Base-by-base conservation (phyloP, 2,329 filamentous ascomycete genomes). In the Claviceps sp. region DNA sequence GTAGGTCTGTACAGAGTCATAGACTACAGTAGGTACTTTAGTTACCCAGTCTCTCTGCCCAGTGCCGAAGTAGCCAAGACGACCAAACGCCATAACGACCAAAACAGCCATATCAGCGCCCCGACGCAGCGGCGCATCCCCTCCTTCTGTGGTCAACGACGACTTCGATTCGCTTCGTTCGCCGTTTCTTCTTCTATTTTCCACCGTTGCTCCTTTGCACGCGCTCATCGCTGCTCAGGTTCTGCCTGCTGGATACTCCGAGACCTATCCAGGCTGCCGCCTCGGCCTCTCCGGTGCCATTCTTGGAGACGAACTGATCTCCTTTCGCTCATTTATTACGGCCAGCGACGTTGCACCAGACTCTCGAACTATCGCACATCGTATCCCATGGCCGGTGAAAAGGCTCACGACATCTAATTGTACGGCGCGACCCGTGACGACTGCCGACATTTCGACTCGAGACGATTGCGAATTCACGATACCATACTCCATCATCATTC, bases 371-470 rank as follows among this genome's bases (percentile, higher is more conserved):
- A 17, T 24, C 8, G 40, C 42, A 30, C 42, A 45, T 10, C 14
- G 41, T 34, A 11, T 17, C 43, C 44, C 39, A 54, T 54, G 53
- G 51, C 47, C 37, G 19, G 47, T 30, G 24, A 45, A 50, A 47
- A 34, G 19, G 26, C 38, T 46, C 14, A 44, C 47, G 14, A 42
- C 5, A 6, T 48, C 6, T 52, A 43, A 50, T 37, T 51, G 52
- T 24, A 41, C 47, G 37, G 41, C 39, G 19, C 34, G 44, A 38
- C 17, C 39, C 48, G 48, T 14, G 44, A 51, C 52, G 45, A 48
- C 48, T 50, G 37, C 51, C 17, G 44, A 26, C 19, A 13, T 24
- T 17, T 45, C 46, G 17, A 30, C 19, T 22, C 24, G 30, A 16
- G 26, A 50, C 51, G n/a, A 50, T 41, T 17, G 24, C 42, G 37